These are phyloP conservation scores for Nothomitra cinnamomea DNA, from an alignment of 2,329 filamentous ascomycete species.

Conservation along the genomic window DNA sequence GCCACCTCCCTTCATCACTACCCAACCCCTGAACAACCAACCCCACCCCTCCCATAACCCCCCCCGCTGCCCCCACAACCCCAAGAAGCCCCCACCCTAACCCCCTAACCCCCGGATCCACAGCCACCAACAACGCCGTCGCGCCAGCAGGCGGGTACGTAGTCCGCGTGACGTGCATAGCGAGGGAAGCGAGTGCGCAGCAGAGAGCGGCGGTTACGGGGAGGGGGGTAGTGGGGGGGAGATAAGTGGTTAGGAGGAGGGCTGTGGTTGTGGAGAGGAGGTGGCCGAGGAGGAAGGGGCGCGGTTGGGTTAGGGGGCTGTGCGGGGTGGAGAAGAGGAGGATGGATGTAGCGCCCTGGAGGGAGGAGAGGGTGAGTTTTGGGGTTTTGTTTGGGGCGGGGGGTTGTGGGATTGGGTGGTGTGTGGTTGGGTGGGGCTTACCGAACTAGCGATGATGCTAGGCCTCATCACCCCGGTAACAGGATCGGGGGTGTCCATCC, in stretches of 20 bases:
- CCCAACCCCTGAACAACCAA: conserved; percentile 53
- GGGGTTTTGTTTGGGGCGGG: conserved; percentile 16
- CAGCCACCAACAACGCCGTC: conserved; percentile 51
- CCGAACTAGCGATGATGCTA: not conserved
- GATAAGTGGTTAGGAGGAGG: conserved; percentile 46
- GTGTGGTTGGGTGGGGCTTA: conserved; percentile 22
- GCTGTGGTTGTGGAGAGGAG: conserved; percentile 43
- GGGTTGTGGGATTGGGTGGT: conserved; percentile 23
- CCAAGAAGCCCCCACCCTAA: conserved; percentile 56
- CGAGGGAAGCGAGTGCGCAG: conserved; percentile 42
- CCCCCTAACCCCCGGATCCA: conserved; percentile 33
- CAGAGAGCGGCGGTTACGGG: conserved; percentile 46
- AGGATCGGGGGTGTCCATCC: too few species aligned
- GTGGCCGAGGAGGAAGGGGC: conserved; percentile 52
- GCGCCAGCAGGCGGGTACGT: conserved; percentile 60
- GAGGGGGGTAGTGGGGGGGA: conserved; percentile 32
- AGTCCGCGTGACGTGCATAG: conserved; percentile 56
- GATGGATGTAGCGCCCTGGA: conserved; percentile 58
- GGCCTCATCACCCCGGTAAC: too few species aligned
- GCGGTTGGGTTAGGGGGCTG: conserved; percentile 55
- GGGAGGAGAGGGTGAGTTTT: conserved; percentile 41
- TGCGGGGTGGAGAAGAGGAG: conserved; percentile 57
- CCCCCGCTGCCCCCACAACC: conserved; percentile 41
- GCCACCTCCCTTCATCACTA: conserved; percentile 25
- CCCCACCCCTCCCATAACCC: conserved; percentile 44